phyloP scores from a whole-genome alignment of 1,139 yeast genomes.

The Lodderomyces theae region DNA sequence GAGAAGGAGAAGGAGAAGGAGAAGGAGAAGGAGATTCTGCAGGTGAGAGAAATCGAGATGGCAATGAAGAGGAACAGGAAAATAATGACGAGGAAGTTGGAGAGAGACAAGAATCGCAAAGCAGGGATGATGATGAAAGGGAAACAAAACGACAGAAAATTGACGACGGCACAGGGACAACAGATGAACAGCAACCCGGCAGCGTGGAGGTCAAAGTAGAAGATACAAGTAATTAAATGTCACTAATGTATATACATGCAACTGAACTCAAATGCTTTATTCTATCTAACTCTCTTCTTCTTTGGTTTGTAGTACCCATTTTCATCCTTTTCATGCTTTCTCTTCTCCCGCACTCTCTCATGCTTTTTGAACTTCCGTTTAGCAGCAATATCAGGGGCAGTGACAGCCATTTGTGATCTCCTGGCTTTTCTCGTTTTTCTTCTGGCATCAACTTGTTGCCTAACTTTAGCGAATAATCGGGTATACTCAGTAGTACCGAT shows the following conservation, averaged over 20 bases:
- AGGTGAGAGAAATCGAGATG: no score
- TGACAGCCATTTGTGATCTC: slow-evolving; percentile 72
- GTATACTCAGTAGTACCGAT: slow-evolving; percentile 75
- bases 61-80: slow-evolving; percentile 5
- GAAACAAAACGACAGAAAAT: slow-evolving; percentile 1
- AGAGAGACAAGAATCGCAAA: neutral
- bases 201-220: neutral
- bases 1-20: slow-evolving; percentile 16
- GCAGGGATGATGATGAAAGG: slow-evolving; percentile 2
- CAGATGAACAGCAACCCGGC: neutral
- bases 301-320: slow-evolving; percentile 72
- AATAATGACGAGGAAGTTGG: no score
- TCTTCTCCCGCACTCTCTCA: slow-evolving; percentile 68
- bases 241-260: neutral
- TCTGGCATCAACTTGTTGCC: slow-evolving; percentile 54
- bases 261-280: neutral
- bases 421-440: slow-evolving; percentile 76
- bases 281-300: slow-evolving; percentile 35
- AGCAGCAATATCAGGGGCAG: slow-evolving; percentile 80
- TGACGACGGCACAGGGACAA: neutral
- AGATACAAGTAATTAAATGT: no score
- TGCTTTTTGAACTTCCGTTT: slow-evolving; percentile 75
- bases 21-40: no score
- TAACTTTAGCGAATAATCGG: slow-evolving; percentile 60
- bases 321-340: slow-evolving; percentile 71